Evolutionary conservation across 345 rosid species (phyloP), one percentile per base, ranked within the genome.

Genomic region (Sisymbrium irio): DNA sequence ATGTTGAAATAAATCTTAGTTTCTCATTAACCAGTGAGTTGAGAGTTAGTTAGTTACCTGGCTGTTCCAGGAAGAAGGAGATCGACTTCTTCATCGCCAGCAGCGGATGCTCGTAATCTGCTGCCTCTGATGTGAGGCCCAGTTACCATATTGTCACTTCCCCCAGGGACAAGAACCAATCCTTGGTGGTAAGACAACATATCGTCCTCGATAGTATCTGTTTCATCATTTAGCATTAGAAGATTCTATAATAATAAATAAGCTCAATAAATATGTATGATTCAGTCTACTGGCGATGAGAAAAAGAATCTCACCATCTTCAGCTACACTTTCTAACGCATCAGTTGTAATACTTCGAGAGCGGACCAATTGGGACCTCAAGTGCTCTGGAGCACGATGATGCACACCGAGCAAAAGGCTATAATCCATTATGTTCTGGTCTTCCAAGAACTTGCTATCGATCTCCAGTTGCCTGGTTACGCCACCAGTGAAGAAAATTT

Each of bases 1-100:
- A 60, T 12, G 37, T 32, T 41, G 14, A 28, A 54, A 30, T 51
- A 28, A 8, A 5, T 14, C 64, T 56, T 44, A 35, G 47, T 55
- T 55, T 25, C 32, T 22, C 49, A 54, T 22, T 54, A 4, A 10
- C 9, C 25, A 54, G 9, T 51, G 19, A 54, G 71, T 22, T 30
- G 7, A 65, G 42, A 65, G 50, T 56, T 57, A 47, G 71, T 45
- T 45, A 46, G 13, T 71, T 87, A 92, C 99, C 99, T 90, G 68
- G 97, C 99, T 64, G 99, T 95, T 40, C 97, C 99, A 13, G 97
- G 99, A 17, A 95, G 97, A 65, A 95, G 97, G 69, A 95, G 99
- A 82, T 95, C 97, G 15, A 95, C 99, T 82, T 87, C 99, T 85
- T 88, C 97, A 64, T 88, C 85, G 22, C 98, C 97, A 17, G 75